Conservation (phyloP, 495 filamentous ascomycete genomes). For the Antarctomyces pellizariae region DNA sequence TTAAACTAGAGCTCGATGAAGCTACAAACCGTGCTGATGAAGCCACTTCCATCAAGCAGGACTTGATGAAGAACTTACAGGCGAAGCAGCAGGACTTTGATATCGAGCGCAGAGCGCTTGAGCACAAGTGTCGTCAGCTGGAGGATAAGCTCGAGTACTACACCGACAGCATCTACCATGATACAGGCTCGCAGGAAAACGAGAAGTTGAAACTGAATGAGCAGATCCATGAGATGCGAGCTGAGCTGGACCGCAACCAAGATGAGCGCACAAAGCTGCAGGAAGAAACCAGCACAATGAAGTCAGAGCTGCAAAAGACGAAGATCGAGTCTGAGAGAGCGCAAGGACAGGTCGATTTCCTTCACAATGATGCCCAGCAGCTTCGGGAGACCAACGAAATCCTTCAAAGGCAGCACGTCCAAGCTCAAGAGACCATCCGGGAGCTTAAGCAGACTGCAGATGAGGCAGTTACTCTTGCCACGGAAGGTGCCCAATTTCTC, state of each 20-base stretch:
- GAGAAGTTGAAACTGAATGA: slow-evolving; percentile 46
- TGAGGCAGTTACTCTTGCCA: slow-evolving; percentile 12
- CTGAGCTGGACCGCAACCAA: slow-evolving; percentile 53
- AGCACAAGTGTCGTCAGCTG: slow-evolving; percentile 50
- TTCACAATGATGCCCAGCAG: slow-evolving; percentile 29
- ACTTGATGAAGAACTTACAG: slow-evolving; percentile 86
- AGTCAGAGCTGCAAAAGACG: too few species aligned
- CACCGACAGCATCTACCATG: slow-evolving; percentile 72
- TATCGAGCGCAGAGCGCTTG: slow-evolving; percentile 56
- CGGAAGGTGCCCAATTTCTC: slow-evolving; percentile 20
- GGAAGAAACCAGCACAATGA: slow-evolving; percentile 29
- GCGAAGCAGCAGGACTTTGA: slow-evolving; percentile 73
- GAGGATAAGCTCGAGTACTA: slow-evolving; percentile 60
- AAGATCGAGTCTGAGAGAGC: slow-evolving; percentile 32
- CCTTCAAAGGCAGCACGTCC: slow-evolving; percentile 28
- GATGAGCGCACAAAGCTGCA: too few species aligned
- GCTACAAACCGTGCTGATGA: slow-evolving; percentile 59
- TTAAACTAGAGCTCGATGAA: slow-evolving; percentile 25
- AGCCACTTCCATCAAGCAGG: slow-evolving; percentile 73
- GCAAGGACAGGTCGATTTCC: slow-evolving; percentile 26
- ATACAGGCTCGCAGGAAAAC: slow-evolving; percentile 61
- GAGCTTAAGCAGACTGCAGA: slow-evolving; percentile 18
- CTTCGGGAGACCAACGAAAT: slow-evolving; percentile 28
- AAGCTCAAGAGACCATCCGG: slow-evolving; percentile 25
- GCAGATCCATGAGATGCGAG: slow-evolving; percentile 39